Percentiles rank a stretch among this genome's conserved stretches.
Evolutionary conservation across 805 yeast genomes (phyloP).

Genomic region (Blastobotrys mokoenaii): DNA sequence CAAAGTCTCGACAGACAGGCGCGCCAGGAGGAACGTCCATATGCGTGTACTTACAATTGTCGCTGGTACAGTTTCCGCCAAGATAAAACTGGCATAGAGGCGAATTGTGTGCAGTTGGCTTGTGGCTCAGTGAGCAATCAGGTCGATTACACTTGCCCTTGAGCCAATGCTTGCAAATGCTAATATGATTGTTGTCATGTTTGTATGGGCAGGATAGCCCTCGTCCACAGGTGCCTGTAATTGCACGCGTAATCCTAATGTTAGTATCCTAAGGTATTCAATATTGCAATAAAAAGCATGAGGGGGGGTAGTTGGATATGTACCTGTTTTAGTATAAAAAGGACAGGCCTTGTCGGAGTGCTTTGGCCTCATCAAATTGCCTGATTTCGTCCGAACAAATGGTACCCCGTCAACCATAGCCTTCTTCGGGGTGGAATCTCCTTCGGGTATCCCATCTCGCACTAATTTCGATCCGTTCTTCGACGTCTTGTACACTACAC

Average conservation of each 20-base stretch:
- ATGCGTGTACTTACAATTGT: conserved; percentile 44
- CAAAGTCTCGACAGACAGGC: conserved; percentile 56
- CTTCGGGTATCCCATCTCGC: conserved; percentile 9
- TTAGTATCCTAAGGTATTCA: conserved; percentile 8
- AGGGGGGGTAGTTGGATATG: background rate
- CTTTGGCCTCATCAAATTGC: conserved; percentile 7
- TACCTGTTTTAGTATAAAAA: conserved; percentile 25
- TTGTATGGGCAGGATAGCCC: conserved; percentile 43
- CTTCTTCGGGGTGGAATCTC: conserved; percentile 15
- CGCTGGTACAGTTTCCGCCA: conserved; percentile 39
- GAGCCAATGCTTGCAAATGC: conserved; percentile 46
- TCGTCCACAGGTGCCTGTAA: conserved; percentile 44
- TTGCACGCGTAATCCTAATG: background rate
- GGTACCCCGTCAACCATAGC: conserved; percentile 20
- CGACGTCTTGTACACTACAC: conserved; percentile 17
- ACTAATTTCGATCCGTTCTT: conserved; percentile 19
- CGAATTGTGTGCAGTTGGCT: conserved; percentile 50
- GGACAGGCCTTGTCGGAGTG: conserved; percentile 22
- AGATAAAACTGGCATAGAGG: conserved; percentile 49
- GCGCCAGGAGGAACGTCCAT: conserved; percentile 36
- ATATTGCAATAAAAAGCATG: background rate
- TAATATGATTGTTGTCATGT: conserved; percentile 44
- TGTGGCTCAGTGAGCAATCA: conserved; percentile 51
- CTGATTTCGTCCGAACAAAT: conserved; percentile 19
- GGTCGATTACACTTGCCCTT: conserved; percentile 39